phyloP scores from a whole-genome alignment of 352 stramenopile species.

The Elongisporangium prolatum region DNA sequence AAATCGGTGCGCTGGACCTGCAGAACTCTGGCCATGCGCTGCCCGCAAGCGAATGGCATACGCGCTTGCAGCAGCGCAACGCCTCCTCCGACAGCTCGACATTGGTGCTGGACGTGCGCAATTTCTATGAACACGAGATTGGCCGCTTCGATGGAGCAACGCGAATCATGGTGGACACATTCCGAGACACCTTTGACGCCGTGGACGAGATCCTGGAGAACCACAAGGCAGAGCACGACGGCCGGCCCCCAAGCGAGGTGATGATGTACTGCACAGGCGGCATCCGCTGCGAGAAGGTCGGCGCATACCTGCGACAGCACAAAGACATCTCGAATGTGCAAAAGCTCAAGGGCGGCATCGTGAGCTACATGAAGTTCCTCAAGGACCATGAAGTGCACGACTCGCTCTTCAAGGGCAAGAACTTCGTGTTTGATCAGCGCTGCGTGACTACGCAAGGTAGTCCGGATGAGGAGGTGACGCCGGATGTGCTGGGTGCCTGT shows the following conservation, averaged over 20 bases:
- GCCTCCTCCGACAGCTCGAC: constrained; percentile 14
- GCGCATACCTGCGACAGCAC: constrained; percentile 56
- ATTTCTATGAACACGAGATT: constrained; percentile 58
- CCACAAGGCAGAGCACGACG: constrained; percentile 22
- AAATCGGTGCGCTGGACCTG: constrained; percentile 15
- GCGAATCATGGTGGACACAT: constrained; percentile 61
- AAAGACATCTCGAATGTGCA: constrained; percentile 50
- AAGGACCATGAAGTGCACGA: constrained; percentile 26
- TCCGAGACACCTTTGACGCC: constrained; percentile 48
- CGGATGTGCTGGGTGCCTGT: constrained; percentile 55
- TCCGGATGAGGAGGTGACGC: constrained; percentile 33
- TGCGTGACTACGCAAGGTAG: constrained; percentile 24
- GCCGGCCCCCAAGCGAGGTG: constrained; percentile 30
- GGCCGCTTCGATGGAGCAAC: constrained; percentile 45
- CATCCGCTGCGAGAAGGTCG: constrained; percentile 63
- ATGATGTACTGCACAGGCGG: constrained; percentile 69
- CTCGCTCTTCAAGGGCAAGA: constrained; percentile 49
- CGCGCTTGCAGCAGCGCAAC: constrained; percentile 28
- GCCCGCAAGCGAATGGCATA: constrained; percentile 16
- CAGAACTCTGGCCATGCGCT: constrained; percentile 17
- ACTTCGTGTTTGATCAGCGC: constrained; percentile 79
- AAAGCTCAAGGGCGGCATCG: constrained; percentile 53
- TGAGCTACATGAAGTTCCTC: constrained; percentile 55
- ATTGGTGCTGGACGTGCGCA: constrained; percentile 41
- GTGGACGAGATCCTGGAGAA: constrained; percentile 37